A percentile compares a stretch with the other conserved stretches of the same genome.
phyloP scores from a whole-genome alignment of 306 rosid genomes.

The Lathyrus tuberosus region DNA sequence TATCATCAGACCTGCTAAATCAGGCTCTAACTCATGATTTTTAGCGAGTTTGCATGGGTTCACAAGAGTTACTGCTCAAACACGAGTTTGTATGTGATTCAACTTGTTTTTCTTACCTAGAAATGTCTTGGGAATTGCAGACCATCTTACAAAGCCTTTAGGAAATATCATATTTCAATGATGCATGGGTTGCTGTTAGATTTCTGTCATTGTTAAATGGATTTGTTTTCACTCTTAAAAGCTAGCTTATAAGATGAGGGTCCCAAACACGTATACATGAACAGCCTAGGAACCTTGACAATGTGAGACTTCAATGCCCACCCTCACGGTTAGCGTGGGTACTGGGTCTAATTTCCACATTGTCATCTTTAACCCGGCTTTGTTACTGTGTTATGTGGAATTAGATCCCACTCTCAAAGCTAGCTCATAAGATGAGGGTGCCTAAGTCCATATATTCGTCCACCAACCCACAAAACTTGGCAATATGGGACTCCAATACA shows the following conservation, averaged over 20 bases:
- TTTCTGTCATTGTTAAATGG: not conserved
- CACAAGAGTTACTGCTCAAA: not conserved
- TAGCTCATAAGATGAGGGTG: conserved; percentile 1
- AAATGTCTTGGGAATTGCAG: not conserved
- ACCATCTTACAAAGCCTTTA: conserved; percentile 12
- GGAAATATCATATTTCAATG: conserved; percentile 5
- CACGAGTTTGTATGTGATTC: not conserved
- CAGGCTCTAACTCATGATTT: conserved; percentile 1
- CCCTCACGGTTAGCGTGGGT: not conserved
- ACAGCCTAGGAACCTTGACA: not conserved
- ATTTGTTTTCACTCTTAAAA: not conserved
- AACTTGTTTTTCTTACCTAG: conserved; percentile 1
- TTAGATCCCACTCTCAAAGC: not conserved
- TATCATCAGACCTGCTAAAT: not conserved
- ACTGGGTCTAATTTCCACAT: not conserved
- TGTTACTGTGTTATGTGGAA: not conserved
- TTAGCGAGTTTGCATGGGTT: not conserved
- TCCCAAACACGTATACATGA: not conserved
- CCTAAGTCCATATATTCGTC: not conserved
- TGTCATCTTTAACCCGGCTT: not conserved
- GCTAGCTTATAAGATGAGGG: not conserved
- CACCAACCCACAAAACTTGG: not conserved
- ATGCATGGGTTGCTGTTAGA: conserved; percentile 1
- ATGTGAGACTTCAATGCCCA: not conserved
- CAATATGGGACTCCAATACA: not conserved